Conservation (phyloP, 2,329 filamentous ascomycete species). For the Chalaropsis ovoidea region DNA sequence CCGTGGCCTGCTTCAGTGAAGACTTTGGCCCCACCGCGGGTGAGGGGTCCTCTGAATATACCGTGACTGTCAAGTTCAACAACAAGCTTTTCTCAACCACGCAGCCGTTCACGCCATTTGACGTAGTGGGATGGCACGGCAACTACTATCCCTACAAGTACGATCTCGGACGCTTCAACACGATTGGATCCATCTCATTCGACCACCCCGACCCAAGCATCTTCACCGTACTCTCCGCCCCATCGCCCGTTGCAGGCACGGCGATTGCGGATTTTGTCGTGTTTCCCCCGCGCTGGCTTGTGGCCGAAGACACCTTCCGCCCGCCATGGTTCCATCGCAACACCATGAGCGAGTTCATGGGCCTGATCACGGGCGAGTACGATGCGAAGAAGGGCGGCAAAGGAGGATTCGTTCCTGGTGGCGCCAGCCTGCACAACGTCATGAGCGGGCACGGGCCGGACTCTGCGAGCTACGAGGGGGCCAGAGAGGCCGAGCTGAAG, state of each 20-base stretch:
- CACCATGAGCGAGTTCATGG: conserved; percentile 58
- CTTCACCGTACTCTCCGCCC: conserved; percentile 60
- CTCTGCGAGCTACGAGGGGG: conserved; percentile 46
- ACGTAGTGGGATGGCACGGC: conserved; percentile 72
- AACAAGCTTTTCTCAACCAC: conserved; percentile 54
- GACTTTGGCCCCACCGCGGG: conserved; percentile 37
- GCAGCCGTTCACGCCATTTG: conserved; percentile 64
- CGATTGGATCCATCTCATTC: conserved; percentile 60
- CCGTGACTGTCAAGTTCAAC: conserved; percentile 55
- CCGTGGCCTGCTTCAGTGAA: conserved; percentile 54
- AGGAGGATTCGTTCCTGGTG: conserved; percentile 48
- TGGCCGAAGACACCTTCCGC: conserved; percentile 58
- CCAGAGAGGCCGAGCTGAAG: conserved; percentile 44
- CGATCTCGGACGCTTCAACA: conserved; percentile 66
- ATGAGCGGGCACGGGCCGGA: conserved; percentile 61
- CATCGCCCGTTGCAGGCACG: conserved; percentile 50
- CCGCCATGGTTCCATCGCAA: conserved; percentile 65
- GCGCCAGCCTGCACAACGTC: conserved; percentile 56
- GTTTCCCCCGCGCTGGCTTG: conserved; percentile 62
- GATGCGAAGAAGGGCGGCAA: conserved; percentile 49
- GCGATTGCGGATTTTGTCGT: conserved; percentile 62
- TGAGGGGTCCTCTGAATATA: conserved; percentile 33
- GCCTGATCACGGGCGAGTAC: conserved; percentile 48
- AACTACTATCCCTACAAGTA: conserved; percentile 76
- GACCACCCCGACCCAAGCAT: conserved; percentile 73